Evolutionary conservation across 768 basidiomycete species (phyloP).

Genomic region (Rhizopogon salebrosus): DNA sequence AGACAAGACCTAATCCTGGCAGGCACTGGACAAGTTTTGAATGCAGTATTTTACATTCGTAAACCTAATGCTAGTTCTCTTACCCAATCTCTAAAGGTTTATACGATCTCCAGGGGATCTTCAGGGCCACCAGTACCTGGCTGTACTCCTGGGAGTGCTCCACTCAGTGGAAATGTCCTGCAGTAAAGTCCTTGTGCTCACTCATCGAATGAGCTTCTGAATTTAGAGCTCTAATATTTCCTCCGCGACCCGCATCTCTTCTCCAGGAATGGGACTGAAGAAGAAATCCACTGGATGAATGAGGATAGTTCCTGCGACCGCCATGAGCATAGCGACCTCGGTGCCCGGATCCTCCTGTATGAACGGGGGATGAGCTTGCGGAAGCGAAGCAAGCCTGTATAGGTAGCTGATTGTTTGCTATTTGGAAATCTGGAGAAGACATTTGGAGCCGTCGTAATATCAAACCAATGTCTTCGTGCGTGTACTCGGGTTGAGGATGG

Average conservation of each 20-base stretch:
- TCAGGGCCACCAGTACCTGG: not conserved
- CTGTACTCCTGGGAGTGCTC: not conserved
- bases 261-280: not conserved
- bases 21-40: not conserved
- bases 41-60: not conserved
- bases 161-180: not conserved
- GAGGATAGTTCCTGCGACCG: slow-evolving; percentile 5
- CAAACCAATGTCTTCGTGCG: slow-evolving; percentile 42
- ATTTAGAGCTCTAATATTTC: not conserved
- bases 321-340: slow-evolving; percentile 13
- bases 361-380: slow-evolving; percentile 7
- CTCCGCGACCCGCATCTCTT: not conserved
- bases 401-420: slow-evolving; percentile 4
- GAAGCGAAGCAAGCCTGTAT: slow-evolving; percentile 7
- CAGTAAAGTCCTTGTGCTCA: not conserved
- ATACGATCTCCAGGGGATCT: not conserved
- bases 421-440: slow-evolving; percentile 18
- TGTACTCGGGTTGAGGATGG: slow-evolving; percentile 40
- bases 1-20: not conserved
- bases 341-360: slow-evolving; percentile 14
- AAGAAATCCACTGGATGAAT: not conserved
- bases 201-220: not conserved
- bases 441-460: slow-evolving; percentile 46
- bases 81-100: not conserved
- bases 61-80: not conserved